phyloP scores from a whole-genome alignment of 306 rosid genomes.

The Carpinus viminea region DNA sequence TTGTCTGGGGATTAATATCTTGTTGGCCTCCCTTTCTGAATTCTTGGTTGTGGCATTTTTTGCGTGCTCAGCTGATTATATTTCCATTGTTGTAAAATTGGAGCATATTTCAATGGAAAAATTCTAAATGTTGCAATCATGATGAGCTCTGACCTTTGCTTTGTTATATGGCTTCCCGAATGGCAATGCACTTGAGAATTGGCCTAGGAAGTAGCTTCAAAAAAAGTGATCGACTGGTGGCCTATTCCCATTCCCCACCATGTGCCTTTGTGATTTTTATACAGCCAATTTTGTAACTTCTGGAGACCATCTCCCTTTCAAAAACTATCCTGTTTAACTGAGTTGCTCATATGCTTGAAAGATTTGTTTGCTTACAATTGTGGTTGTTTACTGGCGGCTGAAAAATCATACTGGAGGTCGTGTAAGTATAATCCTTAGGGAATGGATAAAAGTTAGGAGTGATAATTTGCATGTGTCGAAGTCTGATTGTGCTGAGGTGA shows the following conservation, averaged over 20 bases:
- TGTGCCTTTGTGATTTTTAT: neutral
- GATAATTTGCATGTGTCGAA: no score
- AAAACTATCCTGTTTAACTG: neutral
- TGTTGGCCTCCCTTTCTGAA: conserved; percentile 62
- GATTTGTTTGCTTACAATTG: neutral
- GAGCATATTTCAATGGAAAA: conserved; percentile 24
- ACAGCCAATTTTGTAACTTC: neutral
- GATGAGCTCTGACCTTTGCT: neutral
- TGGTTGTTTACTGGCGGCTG: no score
- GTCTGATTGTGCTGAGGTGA: no score
- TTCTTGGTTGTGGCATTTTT: conserved; percentile 36
- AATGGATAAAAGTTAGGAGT: no score
- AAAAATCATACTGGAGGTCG: neutral
- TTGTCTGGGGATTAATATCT: conserved; percentile 65
- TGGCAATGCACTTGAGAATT: neutral
- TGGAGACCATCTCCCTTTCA: neutral
- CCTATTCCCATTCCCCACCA: neutral
- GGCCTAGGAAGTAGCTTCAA: neutral
- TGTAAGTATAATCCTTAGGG: no score
- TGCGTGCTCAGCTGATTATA: conserved; percentile 36
- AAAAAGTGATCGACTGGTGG: neutral
- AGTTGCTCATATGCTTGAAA: neutral
- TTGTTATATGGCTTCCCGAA: neutral
- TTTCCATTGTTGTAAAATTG: conserved; percentile 48
- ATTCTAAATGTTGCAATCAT: neutral